phyloP scores from a whole-genome alignment of 495 filamentous ascomycete genomes.

The Penicillium lividum region DNA sequence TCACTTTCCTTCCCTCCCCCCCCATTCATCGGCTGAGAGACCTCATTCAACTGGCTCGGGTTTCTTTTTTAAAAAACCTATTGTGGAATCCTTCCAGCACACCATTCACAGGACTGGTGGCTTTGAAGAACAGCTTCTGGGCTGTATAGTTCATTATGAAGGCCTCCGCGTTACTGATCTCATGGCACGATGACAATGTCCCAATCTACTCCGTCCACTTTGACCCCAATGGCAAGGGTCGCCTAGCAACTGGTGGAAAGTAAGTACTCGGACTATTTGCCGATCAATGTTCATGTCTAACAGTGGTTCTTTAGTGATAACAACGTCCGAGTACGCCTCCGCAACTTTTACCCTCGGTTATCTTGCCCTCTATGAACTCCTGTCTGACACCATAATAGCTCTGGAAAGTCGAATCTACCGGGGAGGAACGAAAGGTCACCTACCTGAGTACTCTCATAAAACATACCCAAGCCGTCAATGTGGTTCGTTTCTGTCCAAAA shows the following conservation, averaged over 20 bases:
- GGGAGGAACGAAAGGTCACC: slow-evolving; percentile 83
- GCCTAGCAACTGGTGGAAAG: slow-evolving; percentile 88
- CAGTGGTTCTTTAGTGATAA: slow-evolving; percentile 64
- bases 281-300: slow-evolving; percentile 11
- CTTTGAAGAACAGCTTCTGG: slow-evolving; percentile 21
- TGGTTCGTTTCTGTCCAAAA: slow-evolving; percentile 91
- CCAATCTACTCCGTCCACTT: slow-evolving; percentile 97
- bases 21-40: slow-evolving; percentile 8
- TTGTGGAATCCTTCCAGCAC: slow-evolving; percentile 5
- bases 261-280: slow-evolving; percentile 24
- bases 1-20: neutral
- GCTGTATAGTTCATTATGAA: slow-evolving; percentile 67
- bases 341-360: slow-evolving; percentile 13
- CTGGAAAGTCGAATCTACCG: slow-evolving; percentile 84
- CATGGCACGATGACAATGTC: slow-evolving; percentile 94
- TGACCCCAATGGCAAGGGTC: slow-evolving; percentile 88
- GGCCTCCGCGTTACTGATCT: slow-evolving; percentile 84
- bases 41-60: slow-evolving; percentile 15
- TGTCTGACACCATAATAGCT: slow-evolving; percentile 58
- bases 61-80: neutral
- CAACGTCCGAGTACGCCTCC: slow-evolving; percentile 80
- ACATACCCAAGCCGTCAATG: slow-evolving; percentile 97
- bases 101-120: slow-evolving; percentile 10
- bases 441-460: slow-evolving; percentile 90
- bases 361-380: slow-evolving; percentile 13